Percentiles rank a stretch among this genome's conserved stretches.
phyloP scores from a whole-genome alignment of 2,329 filamentous ascomycete species.

The Cercospora zeina region DNA sequence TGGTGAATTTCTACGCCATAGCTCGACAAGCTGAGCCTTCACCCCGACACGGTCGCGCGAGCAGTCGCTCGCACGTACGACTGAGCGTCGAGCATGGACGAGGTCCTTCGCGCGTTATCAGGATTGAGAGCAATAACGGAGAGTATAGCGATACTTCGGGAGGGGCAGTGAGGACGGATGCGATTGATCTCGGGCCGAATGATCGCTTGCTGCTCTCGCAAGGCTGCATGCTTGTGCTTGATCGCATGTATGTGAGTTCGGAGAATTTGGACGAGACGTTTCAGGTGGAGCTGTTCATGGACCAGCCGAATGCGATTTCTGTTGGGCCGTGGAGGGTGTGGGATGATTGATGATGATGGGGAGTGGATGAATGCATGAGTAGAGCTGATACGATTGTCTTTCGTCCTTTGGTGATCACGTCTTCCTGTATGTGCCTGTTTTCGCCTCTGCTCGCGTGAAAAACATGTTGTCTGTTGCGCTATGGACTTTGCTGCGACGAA shows the following conservation, averaged over 20 bases:
- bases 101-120: conserved; percentile 64
- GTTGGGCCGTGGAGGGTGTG: conserved; percentile 51
- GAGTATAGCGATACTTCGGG: conserved; percentile 67
- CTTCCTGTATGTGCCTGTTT: background rate
- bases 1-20: conserved; percentile 46
- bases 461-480: background rate
- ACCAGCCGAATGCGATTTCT: conserved; percentile 47
- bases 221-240: conserved; percentile 77
- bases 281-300: conserved; percentile 50
- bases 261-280: conserved; percentile 54
- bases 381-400: background rate
- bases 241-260: conserved; percentile 66
- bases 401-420: background rate
- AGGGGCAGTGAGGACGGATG: conserved; percentile 65
- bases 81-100: conserved; percentile 72
- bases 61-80: conserved; percentile 57
- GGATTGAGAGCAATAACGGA: conserved; percentile 69
- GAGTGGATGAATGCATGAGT: no score
- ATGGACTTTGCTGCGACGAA: background rate
- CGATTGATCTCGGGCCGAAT: conserved; percentile 71
- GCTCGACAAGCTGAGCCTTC: conserved; percentile 29
- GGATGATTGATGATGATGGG: conserved; percentile 44
- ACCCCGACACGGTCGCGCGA: conserved; percentile 23
- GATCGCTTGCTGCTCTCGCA: conserved; percentile 46
- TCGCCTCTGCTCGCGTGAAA: background rate